phyloP scores from a whole-genome alignment of 441 rosid genomes.

The Brassica balearica region DNA sequence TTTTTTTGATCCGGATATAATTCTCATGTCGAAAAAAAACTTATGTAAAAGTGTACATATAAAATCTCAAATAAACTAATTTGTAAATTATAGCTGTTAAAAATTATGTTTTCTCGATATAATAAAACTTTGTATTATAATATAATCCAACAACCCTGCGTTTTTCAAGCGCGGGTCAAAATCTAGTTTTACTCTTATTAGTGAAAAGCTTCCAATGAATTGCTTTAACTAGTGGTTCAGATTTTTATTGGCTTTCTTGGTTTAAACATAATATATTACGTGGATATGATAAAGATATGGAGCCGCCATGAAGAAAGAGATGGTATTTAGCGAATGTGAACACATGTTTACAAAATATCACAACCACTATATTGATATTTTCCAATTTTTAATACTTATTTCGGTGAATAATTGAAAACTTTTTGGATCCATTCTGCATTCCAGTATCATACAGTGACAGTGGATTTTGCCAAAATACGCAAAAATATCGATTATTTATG shows the following conservation, averaged over 20 bases:
- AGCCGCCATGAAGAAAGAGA: not conserved
- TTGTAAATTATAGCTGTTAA: too few species aligned
- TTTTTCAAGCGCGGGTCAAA: too few species aligned
- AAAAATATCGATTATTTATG: not conserved
- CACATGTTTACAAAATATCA: not conserved
- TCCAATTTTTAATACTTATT: not conserved
- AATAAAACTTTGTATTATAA: too few species aligned
- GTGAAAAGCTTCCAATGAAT: not conserved
- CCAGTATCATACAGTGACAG: not conserved
- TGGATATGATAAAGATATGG: constrained; percentile 24
- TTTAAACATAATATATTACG: not conserved
- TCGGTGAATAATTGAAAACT: constrained; percentile 21
- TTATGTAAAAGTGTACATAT: too few species aligned
- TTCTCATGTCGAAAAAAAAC: too few species aligned
- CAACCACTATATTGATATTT: constrained; percentile 10
- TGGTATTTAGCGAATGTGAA: constrained; percentile 32
- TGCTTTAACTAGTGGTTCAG: constrained; percentile 29
- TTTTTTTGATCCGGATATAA: too few species aligned
- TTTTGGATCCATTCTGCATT: not conserved
- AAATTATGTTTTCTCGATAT: too few species aligned
- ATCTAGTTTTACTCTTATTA: not conserved
- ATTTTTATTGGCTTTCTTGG: not conserved
- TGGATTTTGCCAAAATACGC: constrained; percentile 8
- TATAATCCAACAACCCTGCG: too few species aligned
- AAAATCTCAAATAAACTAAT: too few species aligned